Evolutionary conservation across 2,329 filamentous ascomycete genomes (phyloP), one percentile per base, ranked within the genome.

Genomic region (Neofusicoccum sp.): DNA sequence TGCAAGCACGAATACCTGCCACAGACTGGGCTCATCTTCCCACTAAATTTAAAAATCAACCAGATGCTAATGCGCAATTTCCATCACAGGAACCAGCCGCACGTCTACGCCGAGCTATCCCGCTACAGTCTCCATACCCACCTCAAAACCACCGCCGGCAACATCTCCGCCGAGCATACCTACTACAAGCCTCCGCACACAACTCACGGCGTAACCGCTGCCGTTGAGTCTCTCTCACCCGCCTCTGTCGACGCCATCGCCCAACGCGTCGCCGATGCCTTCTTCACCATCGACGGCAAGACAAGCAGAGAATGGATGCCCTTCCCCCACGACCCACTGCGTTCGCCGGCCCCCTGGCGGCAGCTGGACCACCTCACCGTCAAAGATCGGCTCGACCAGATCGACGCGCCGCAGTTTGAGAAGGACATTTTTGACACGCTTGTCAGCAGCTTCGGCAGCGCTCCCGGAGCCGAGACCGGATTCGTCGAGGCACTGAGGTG

Each of bases 231-330:
- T 47, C 1, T 53, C 6, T 43, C 31, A n/a, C 28, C 11, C 41
- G 7, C 30, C 2, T 6, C 30, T 26, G 14, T 34, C 36, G 12
- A 36, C 61, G 44, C 53, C 60, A 31, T 20, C 38, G 1, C 34
- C 60, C 20, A 48, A 69, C 6, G 71, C 71, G 0, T 36, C 8
- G 47, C 51, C 20, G 40, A 44, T 34, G 54, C 65, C 14, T 72
- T 76, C 58, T 74, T 75, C 58, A 63, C 64, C 1, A 62, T 75
- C 11, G 72, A 73, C 47, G 72, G 70, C 2, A 6, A 66, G 1
- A 62, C 64, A 6, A 71, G 71, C 38, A 63, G 68, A 3, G 62
- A 69, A 0, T 44, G 76, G 1, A 75, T 76, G 72, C 74, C 74
- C 0, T 76, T 68, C 43, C 74, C 75, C 0, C 70, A 74, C 48